A percentile compares a stretch with the other conserved stretches of the same genome.
These are phyloP conservation scores for Plasmopara viticola DNA, from an alignment of 352 stramenopile species.

Conservation along the genomic window DNA sequence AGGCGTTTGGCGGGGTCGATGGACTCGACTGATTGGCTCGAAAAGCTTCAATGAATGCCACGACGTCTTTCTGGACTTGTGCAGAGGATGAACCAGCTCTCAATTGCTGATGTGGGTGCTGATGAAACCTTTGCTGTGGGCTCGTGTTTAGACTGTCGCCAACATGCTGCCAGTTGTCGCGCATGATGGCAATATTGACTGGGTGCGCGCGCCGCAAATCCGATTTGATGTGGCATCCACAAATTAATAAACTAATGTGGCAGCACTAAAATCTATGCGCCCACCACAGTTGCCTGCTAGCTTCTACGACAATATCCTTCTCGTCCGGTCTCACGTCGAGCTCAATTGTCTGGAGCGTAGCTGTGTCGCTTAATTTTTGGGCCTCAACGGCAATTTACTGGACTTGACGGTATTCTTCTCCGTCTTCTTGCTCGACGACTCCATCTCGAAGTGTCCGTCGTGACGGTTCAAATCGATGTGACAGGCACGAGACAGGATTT, in stretches of 20 bases:
- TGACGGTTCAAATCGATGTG: constrained; percentile 7
- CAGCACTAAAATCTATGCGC: constrained; percentile 20
- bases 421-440: constrained; percentile 2
- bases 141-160: background rate
- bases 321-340: background rate
- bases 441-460: constrained; percentile 1
- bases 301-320: constrained; percentile 30
- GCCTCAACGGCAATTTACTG: constrained; percentile 8
- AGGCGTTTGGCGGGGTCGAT: constrained; percentile 42
- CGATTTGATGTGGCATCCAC: too few species aligned
- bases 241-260: too few species aligned
- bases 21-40: constrained; percentile 45
- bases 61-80: constrained; percentile 39
- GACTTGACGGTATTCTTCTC: constrained; percentile 4
- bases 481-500: background rate
- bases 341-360: constrained; percentile 4
- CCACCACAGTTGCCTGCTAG: constrained; percentile 42
- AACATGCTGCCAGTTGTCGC: background rate
- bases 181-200: background rate
- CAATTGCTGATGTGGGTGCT: background rate
- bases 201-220: background rate
- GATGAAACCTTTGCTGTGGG: background rate
- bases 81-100: background rate
- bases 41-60: constrained; percentile 52
- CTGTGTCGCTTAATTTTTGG: constrained; percentile 14